Conservation (phyloP, 192 early-diverging fungal genomes). For the Geosiphon pyriformis region DNA sequence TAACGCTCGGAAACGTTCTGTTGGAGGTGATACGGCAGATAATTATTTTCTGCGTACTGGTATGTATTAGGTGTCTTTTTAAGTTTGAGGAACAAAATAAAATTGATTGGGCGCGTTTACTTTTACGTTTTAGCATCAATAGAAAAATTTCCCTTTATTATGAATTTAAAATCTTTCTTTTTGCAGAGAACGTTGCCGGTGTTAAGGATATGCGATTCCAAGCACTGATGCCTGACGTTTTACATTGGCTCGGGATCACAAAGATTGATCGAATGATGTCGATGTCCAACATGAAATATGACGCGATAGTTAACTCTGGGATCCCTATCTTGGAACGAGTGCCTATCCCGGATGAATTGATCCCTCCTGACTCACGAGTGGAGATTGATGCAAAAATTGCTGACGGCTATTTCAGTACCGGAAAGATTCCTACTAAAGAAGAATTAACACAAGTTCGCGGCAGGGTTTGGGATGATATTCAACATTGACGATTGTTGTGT, state of each 20-base stretch:
- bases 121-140: too few relatives aligned
- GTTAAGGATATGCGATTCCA: conserved; percentile 97
- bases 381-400: conserved; percentile 98
- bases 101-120: too few relatives aligned
- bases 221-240: conserved; percentile 91
- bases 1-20: conserved; percentile 84
- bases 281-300: conserved; percentile 70
- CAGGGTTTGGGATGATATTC: conserved; percentile 75
- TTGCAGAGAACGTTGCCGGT: conserved; percentile 70
- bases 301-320: conserved; percentile 83
- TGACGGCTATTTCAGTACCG: conserved; percentile 86
- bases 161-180: background rate
- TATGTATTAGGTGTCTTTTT: conserved; percentile 8
- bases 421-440: conserved; percentile 48
- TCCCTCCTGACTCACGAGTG: conserved; percentile 86
- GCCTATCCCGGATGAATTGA: conserved; percentile 81
- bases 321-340: conserved; percentile 85
- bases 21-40: conserved; percentile 82
- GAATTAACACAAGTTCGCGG: conserved; percentile 71
- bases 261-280: conserved; percentile 91
- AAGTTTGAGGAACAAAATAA: too few relatives aligned
- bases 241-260: conserved; percentile 92
- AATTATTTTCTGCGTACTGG: conserved; percentile 83
- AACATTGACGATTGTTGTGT: too few relatives aligned
- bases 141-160: background rate